phyloP scores from a whole-genome alignment of 371 early-diverging fungal species.

The Mortierella sp. region DNA sequence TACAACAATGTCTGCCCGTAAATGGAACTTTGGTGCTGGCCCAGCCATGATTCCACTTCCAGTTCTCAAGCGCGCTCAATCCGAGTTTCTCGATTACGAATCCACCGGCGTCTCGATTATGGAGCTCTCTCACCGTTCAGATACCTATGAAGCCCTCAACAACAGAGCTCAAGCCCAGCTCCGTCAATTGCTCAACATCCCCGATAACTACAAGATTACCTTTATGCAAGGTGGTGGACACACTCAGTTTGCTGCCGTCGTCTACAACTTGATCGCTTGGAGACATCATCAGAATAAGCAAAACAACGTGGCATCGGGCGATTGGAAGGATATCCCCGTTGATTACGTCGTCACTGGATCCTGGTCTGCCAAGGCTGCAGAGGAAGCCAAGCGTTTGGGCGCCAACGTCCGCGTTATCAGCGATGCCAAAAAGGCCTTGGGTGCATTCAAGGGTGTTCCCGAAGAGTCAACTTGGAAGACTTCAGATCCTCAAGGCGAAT shows the following conservation, averaged over 20 bases:
- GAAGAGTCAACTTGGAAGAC: slow-evolving; percentile 75
- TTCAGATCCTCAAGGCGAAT: slow-evolving; percentile 67
- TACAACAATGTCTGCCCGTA: slow-evolving; percentile 13
- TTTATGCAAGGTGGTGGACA: slow-evolving; percentile 98
- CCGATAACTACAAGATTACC: slow-evolving; percentile 88
- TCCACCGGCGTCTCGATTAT: slow-evolving; percentile 89
- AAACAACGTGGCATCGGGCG: slow-evolving; percentile 22
- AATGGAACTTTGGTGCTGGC: slow-evolving; percentile 93
- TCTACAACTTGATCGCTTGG: slow-evolving; percentile 89
- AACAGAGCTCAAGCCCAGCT: slow-evolving; percentile 79
- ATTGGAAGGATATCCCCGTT: slow-evolving; percentile 62
- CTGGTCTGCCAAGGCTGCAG: slow-evolving; percentile 92
- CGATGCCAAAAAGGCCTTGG: slow-evolving; percentile 67
- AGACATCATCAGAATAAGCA: slow-evolving; percentile 62
- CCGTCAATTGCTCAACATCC: slow-evolving; percentile 79
- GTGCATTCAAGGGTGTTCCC: slow-evolving; percentile 70
- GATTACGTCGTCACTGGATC: slow-evolving; percentile 95
- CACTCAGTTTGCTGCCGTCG: slow-evolving; percentile 90
- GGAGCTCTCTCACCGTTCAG: slow-evolving; percentile 95
- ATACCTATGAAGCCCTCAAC: slow-evolving; percentile 82
- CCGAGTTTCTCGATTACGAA: slow-evolving; percentile 84
- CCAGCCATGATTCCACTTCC: slow-evolving; percentile 88
- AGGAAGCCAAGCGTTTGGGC: slow-evolving; percentile 88
- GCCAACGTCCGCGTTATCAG: slow-evolving; percentile 75
- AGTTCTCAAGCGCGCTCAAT: slow-evolving; percentile 87